Base-by-base conservation (phyloP, 768 basidiomycete genomes). In the Royoungia palumana region DNA sequence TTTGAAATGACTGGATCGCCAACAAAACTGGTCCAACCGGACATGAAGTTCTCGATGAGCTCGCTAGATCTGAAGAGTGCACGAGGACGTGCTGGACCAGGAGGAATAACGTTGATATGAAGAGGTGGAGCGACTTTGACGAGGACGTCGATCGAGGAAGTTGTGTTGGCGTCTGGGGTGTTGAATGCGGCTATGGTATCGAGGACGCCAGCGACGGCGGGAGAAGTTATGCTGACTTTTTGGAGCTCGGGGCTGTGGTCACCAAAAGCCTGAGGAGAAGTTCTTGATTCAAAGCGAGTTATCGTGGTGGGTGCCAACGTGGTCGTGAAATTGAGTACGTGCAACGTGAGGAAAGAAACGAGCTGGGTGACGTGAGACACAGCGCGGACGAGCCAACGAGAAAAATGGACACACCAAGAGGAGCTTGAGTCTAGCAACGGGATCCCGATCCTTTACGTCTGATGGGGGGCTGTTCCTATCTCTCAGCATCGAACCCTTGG, bases 1-100 rank as follows among this genome's bases (percentile, higher is more conserved):
- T 98, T 98, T 60, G 82, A 85, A 53, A 98, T 71, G 43, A 97
- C 81, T 1, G 95, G 95, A 62, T 99, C 95, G 32, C 93, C 93
- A 43, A 97, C 92, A 55, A 97, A 83, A 13, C 75, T 72, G 9
- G 91, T 90, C 94, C 94, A 97, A 4, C 81, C 78, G 36, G 81
- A 81, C 88, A 96, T 89, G 75, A 94, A 94, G 51, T 80, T 76
- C 51, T 94, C 92, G 46, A 95, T 71, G 19, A 80, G 70, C 49
- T 84, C 82, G 21, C 71, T 73, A 4, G 77, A 71, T 50, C 58
- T 63, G 62, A 62, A 54, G 56, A 56, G 60, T 35, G 63, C 50
- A 40, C 57, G 64, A n/a, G 67, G 68, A 49, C 63, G 66, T 50
- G 60, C 52, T 7, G 58, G 60, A 36, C 36, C 50, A 35, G 68